A percentile compares a stretch with the other conserved stretches of the same genome.
Evolutionary conservation across 345 rosid species (phyloP).

Genomic region (Clausena lansium): DNA sequence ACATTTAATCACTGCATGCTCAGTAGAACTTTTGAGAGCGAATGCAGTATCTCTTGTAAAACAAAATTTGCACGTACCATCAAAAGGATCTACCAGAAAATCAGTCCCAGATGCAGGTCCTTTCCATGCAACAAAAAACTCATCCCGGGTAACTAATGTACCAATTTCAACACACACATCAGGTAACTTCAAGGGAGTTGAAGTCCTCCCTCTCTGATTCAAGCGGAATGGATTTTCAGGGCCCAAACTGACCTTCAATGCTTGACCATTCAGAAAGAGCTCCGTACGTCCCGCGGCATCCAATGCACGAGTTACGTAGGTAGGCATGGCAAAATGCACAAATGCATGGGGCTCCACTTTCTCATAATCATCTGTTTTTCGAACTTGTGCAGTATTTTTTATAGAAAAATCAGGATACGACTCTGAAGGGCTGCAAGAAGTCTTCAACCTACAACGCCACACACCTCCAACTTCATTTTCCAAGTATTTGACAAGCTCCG

Average conservation of each 20-base stretch:
- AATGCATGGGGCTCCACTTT: constrained; percentile 84
- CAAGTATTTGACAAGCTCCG: constrained; percentile 55
- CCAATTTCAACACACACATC: constrained; percentile 68
- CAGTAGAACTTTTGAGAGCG: constrained; percentile 45
- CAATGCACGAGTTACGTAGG: constrained; percentile 28
- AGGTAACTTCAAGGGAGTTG: constrained; percentile 51
- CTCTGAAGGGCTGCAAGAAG: constrained; percentile 84
- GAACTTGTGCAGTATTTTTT: constrained; percentile 22
- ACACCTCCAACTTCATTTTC: constrained; percentile 56
- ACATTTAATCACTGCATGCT: constrained; percentile 65
- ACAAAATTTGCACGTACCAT: constrained; percentile 65
- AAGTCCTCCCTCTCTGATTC: constrained; percentile 65
- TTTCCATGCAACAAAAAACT: constrained; percentile 70
- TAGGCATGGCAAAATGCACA: constrained; percentile 70
- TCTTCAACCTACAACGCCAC: constrained; percentile 80
- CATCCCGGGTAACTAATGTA: constrained; percentile 41
- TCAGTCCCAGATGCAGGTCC: constrained; percentile 57
- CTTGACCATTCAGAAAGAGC: constrained; percentile 42
- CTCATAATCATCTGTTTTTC: constrained; percentile 35
- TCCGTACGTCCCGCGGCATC: constrained; percentile 37
- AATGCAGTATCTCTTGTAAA: constrained; percentile 65
- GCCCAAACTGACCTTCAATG: constrained; percentile 67
- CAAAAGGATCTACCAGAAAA: constrained; percentile 87
- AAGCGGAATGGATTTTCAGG: constrained; percentile 61
- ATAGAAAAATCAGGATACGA: constrained; percentile 67